A percentile compares a stretch with the other conserved stretches of the same genome.
Evolutionary conservation across 2,329 filamentous ascomycete species (phyloP).

Genomic region (Cercospora zeae-maydis): DNA sequence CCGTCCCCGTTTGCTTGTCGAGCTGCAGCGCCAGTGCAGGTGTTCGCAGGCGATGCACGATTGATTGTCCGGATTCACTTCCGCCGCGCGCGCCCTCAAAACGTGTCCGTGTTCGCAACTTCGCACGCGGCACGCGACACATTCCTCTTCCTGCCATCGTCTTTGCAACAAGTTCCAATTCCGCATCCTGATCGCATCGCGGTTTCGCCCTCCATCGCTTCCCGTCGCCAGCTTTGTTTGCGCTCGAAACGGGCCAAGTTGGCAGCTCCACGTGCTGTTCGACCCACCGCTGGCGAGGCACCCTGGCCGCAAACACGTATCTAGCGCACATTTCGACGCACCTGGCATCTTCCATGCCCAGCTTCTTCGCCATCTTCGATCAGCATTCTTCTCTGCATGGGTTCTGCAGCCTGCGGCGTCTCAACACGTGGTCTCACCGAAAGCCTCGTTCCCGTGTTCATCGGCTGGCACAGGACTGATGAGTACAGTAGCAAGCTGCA

Average conservation of each 20-base stretch:
- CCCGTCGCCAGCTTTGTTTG: neutral
- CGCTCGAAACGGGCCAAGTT: neutral
- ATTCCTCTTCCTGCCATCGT: neutral
- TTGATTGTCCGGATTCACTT: conserved; percentile 9
- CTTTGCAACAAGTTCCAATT: neutral
- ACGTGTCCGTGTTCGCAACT: too few species aligned
- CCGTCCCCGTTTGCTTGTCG: conserved; percentile 9
- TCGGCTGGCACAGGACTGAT: neutral
- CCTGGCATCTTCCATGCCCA: conserved; percentile 7
- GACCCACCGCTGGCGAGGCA: neutral
- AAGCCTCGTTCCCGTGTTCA: too few species aligned
- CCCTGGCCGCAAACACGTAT: neutral
- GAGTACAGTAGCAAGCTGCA: neutral
- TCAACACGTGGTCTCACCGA: conserved; percentile 9
- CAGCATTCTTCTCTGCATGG: conserved; percentile 8
- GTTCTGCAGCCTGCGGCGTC: neutral
- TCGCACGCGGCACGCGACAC: too few species aligned
- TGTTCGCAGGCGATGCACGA: conserved; percentile 6
- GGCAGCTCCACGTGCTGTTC: neutral
- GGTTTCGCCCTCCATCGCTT: neutral
- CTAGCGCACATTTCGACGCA: neutral
- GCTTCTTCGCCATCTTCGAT: conserved; percentile 18
- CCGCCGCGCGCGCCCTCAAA: too few species aligned
- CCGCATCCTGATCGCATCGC: neutral
- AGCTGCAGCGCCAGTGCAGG: conserved; percentile 11